phyloP scores from a whole-genome alignment of 2,329 filamentous ascomycete genomes.

The Aspergillus jensenii region DNA sequence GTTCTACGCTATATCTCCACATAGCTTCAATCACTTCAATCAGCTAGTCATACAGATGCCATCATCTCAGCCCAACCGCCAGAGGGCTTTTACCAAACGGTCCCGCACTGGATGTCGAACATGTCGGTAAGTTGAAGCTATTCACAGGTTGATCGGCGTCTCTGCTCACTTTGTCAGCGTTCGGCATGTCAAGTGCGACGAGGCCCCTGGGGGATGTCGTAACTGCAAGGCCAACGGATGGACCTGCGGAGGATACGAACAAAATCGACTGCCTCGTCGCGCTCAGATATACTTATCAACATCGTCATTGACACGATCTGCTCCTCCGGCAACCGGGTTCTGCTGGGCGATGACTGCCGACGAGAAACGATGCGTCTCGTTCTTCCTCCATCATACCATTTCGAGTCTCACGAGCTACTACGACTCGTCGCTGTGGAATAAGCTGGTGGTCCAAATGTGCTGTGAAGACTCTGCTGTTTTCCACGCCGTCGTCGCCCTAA shows the following conservation, averaged over 20 bases:
- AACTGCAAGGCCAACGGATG: conserved; percentile 37
- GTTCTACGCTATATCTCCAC: no score
- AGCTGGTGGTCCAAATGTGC: conserved; percentile 2
- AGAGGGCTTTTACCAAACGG: not conserved
- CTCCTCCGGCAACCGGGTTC: not conserved
- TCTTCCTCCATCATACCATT: conserved; percentile 19
- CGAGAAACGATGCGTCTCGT: conserved; percentile 21
- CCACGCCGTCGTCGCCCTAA: conserved; percentile 6
- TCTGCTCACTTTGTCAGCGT: not conserved
- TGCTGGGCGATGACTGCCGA: conserved; percentile 15
- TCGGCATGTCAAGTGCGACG: conserved; percentile 28
- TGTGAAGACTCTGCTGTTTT: conserved; percentile 7
- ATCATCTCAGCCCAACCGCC: no score
- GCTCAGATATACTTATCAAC: not conserved
- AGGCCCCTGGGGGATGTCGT: conserved; percentile 33
- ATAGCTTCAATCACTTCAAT: no score
- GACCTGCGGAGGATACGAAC: conserved; percentile 36
- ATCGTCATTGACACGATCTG: not conserved
- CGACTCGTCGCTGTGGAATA: conserved; percentile 14
- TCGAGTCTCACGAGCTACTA: conserved; percentile 16
- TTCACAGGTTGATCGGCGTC: not conserved
- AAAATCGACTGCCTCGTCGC: conserved; percentile 9
- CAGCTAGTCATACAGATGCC: no score
- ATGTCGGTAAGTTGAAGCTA: not conserved
- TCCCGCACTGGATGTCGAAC: conserved; percentile 9